Conservation (phyloP, 768 basidiomycete species). For the Vararia minispora region DNA sequence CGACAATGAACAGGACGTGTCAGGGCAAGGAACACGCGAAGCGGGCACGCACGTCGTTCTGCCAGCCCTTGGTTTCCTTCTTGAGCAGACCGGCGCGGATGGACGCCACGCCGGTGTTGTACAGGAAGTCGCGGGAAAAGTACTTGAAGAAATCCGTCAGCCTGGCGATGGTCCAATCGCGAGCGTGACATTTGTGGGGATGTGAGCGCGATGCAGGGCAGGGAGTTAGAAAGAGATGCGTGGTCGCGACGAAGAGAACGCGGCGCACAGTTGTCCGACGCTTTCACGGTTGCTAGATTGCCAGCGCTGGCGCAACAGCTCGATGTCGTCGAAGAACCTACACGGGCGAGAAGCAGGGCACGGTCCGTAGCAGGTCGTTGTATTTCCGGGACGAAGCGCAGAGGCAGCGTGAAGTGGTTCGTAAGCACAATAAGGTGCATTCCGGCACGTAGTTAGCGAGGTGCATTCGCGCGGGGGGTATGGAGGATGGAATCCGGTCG, state of each 20-base stretch:
- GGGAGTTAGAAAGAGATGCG: slow-evolving; percentile 3
- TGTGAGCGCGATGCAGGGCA: slow-evolving; percentile 5
- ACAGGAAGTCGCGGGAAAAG: slow-evolving; percentile 87
- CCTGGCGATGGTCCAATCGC: slow-evolving; percentile 34
- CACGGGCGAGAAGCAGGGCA: no score
- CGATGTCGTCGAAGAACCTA: slow-evolving; percentile 97
- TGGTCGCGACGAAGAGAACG: neutral
- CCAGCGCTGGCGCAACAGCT: slow-evolving; percentile 85
- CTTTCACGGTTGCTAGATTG: slow-evolving; percentile 86
- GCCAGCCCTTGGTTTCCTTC: slow-evolving; percentile 93
- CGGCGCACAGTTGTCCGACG: slow-evolving; percentile 80
- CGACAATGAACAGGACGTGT: neutral
- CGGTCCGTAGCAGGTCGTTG: slow-evolving; percentile 3
- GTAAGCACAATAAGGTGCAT: no score
- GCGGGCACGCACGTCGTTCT: slow-evolving; percentile 41
- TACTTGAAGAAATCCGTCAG: slow-evolving; percentile 97
- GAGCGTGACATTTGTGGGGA: no score
- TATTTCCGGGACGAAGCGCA: slow-evolving; percentile 10
- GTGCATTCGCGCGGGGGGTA: no score
- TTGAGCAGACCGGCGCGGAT: slow-evolving; percentile 82
- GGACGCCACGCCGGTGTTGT: slow-evolving; percentile 84
- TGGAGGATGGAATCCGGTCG: no score
- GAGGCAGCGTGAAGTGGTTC: no score
- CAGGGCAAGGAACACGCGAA: neutral
- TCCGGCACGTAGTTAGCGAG: no score